phyloP scores from a whole-genome alignment of 1,284 basidiomycete species.

The Tilletia horrida region DNA sequence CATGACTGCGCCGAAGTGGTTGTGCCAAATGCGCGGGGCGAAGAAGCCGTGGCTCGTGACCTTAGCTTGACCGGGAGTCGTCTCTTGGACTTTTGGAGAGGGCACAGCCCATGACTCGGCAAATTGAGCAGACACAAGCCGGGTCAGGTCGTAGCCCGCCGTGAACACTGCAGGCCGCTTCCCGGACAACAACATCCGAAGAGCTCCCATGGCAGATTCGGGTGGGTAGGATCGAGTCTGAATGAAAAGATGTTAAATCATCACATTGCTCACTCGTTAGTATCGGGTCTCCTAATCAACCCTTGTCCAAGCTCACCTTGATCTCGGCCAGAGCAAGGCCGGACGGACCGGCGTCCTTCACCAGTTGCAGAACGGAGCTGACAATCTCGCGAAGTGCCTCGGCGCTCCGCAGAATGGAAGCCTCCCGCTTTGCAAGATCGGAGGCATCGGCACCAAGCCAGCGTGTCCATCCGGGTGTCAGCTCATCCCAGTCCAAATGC shows the following conservation, averaged over 20 bases:
- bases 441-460: background rate
- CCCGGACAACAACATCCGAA: background rate
- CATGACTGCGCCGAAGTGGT: background rate
- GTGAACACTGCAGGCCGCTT: background rate
- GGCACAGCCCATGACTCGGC: background rate
- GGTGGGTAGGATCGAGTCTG: too few relatives aligned
- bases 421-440: too few relatives aligned
- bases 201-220: too few relatives aligned
- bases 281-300: too few relatives aligned
- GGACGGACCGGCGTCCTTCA: background rate
- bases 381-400: background rate
- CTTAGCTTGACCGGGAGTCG: background rate
- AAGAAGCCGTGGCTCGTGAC: background rate
- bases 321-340: background rate
- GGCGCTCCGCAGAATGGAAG: background rate
- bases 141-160: constrained; percentile 1
- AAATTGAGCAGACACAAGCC: background rate
- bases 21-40: background rate
- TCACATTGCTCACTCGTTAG: too few relatives aligned
- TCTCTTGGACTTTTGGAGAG: background rate
- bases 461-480: background rate
- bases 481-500: background rate
- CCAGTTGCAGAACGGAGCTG: background rate
- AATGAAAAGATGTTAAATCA: background rate
- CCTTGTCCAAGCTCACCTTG: background rate